These are phyloP conservation scores for Hygrocybe coccinea DNA, from an alignment of 768 basidiomycete species.

Conservation along the genomic window DNA sequence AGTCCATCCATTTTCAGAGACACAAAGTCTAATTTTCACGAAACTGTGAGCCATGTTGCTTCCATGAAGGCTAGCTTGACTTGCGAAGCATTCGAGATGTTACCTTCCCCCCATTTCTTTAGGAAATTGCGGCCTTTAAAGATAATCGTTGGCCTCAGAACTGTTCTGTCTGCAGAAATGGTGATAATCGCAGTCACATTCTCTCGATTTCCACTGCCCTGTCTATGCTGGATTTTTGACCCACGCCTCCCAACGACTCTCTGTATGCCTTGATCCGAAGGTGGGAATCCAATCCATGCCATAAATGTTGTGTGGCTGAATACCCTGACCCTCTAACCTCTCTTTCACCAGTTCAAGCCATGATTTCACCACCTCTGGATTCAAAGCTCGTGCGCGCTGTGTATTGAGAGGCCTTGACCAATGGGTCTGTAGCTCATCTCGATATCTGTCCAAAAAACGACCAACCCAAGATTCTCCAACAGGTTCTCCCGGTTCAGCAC, in stretches of 20 bases:
- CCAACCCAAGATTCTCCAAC: slow-evolving; percentile 28
- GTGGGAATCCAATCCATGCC: slow-evolving; percentile 35
- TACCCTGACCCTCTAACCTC: slow-evolving; percentile 15
- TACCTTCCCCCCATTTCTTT: slow-evolving; percentile 30
- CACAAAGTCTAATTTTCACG: slow-evolving; percentile 22
- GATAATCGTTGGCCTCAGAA: slow-evolving; percentile 31
- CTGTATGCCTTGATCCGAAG: slow-evolving; percentile 23
- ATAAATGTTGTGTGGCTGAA: slow-evolving; percentile 26
- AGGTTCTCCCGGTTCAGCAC: slow-evolving; percentile 7
- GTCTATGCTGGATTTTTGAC: slow-evolving; percentile 29
- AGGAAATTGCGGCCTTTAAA: slow-evolving; percentile 35
- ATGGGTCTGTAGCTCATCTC: slow-evolving; percentile 26
- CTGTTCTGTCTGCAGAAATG: slow-evolving; percentile 38
- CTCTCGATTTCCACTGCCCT: slow-evolving; percentile 28
- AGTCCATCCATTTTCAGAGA: slow-evolving; percentile 31
- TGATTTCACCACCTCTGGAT: slow-evolving; percentile 22
- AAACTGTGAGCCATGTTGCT: too few species aligned
- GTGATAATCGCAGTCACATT: slow-evolving; percentile 35
- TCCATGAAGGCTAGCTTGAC: neutral
- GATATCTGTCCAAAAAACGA: slow-evolving; percentile 25
- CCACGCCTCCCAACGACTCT: slow-evolving; percentile 27
- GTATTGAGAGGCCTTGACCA: slow-evolving; percentile 22
- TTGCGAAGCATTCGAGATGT: slow-evolving; percentile 12
- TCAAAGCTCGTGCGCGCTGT: slow-evolving; percentile 21
- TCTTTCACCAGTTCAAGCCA: slow-evolving; percentile 33